phyloP scores from a whole-genome alignment of 1,139 yeast species.

The Ogataea hybrid region DNA sequence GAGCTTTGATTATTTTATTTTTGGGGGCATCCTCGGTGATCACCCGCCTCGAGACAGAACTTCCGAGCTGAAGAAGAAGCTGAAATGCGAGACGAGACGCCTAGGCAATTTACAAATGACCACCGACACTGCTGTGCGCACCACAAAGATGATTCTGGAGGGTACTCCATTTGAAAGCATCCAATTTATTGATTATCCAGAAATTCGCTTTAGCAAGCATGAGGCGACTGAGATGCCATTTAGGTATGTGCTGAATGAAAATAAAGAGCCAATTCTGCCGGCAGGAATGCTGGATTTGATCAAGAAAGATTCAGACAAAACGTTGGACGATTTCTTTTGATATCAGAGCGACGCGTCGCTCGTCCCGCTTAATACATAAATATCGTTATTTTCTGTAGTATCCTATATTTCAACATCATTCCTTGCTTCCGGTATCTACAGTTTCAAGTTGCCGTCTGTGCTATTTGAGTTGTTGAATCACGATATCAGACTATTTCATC shows the following conservation, averaged over 20 bases:
- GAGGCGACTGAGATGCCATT: conserved; percentile 99
- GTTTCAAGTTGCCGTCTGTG: too few species aligned
- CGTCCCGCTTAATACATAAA: not conserved
- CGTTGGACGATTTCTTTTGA: conserved; percentile 58
- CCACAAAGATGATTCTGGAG: conserved; percentile 74
- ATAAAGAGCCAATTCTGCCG: conserved; percentile 79
- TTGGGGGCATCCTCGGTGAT: conserved; percentile 95
- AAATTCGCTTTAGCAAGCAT: conserved; percentile 78
- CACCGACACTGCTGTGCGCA: conserved; percentile 94
- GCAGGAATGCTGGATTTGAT: conserved; percentile 88
- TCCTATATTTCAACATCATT: not conserved
- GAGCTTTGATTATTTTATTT: conserved; percentile 80
- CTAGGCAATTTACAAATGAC: conserved; percentile 92
- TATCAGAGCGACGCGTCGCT: conserved; percentile 1
- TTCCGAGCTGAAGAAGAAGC: conserved; percentile 73
- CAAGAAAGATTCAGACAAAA: conserved; percentile 77
- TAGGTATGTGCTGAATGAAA: conserved; percentile 68
- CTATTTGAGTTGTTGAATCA: too few species aligned
- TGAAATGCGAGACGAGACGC: conserved; percentile 82
- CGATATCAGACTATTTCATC: too few species aligned
- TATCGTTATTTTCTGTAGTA: not conserved
- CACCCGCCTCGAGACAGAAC: conserved; percentile 97
- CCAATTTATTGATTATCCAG: conserved; percentile 88
- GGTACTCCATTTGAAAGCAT: conserved; percentile 63
- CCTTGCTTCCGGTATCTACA: too few species aligned